Conservation (phyloP, 192 early-diverging fungal genomes). For the Entomortierella chlamydospora region DNA sequence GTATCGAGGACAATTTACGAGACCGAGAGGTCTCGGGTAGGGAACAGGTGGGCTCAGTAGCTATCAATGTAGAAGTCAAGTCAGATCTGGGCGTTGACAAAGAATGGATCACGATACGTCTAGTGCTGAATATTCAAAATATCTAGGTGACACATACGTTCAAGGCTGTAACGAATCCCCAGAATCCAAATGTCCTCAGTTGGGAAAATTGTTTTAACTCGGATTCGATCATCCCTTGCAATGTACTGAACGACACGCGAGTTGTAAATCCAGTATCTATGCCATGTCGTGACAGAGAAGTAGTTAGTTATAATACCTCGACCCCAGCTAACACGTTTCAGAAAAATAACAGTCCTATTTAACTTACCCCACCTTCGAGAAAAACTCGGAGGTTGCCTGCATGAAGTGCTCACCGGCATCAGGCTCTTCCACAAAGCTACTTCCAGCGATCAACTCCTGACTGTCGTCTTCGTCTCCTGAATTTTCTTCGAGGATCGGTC, state of each 20-base stretch:
- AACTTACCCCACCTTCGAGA: constrained; percentile 54
- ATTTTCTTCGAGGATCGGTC: constrained; percentile 3
- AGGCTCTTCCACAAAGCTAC: constrained; percentile 35
- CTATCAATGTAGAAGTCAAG: background rate
- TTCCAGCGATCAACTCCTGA: constrained; percentile 9
- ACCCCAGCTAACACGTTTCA: no score
- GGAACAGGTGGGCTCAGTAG: constrained; percentile 7
- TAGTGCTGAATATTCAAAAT: background rate
- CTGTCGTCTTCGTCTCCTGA: constrained; percentile 21
- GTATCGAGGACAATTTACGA: constrained; percentile 26
- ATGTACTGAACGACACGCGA: constrained; percentile 52
- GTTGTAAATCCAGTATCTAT: constrained; percentile 60
- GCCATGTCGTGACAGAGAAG: background rate
- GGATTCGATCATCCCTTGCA: constrained; percentile 46
- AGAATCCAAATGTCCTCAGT: constrained; percentile 57
- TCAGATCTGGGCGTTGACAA: no score
- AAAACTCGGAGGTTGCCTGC: constrained; percentile 54
- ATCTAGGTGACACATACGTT: constrained; percentile 4
- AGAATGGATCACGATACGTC: no score
- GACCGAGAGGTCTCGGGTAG: constrained; percentile 24
- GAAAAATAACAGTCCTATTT: no score
- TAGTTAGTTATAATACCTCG: no score
- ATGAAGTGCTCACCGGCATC: constrained; percentile 50
- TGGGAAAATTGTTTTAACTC: constrained; percentile 44
- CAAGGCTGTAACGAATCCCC: constrained; percentile 50